Conservation (phyloP, 139 green algal genomes). For the Picochlorum sp. region DNA sequence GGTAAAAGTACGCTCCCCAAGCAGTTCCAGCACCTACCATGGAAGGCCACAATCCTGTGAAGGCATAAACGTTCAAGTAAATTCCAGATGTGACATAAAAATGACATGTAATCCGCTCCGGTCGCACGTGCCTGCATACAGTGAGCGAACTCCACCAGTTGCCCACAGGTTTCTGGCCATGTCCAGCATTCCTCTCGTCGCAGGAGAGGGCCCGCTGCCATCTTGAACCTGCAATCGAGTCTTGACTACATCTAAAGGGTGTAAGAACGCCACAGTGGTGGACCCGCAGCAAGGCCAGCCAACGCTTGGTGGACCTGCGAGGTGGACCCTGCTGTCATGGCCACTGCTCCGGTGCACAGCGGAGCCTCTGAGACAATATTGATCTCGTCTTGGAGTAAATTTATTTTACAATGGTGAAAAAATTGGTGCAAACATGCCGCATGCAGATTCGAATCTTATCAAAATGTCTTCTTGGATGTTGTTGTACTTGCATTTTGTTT, state of each 20-base stretch:
- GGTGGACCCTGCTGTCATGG: not conserved
- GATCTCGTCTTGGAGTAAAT: too few relatives aligned
- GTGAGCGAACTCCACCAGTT: slow-evolving; percentile 54
- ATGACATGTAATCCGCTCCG: not conserved
- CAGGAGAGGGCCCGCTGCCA: slow-evolving; percentile 45
- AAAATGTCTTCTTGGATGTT: too few relatives aligned
- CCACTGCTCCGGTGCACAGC: not conserved
- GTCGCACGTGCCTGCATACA: slow-evolving; percentile 44
- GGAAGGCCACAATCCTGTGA: slow-evolving; percentile 56
- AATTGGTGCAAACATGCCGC: too few relatives aligned
- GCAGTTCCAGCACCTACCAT: slow-evolving; percentile 65
- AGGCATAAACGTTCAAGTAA: not conserved
- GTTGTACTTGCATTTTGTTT: too few relatives aligned
- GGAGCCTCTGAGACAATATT: too few relatives aligned
- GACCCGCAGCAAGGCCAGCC: slow-evolving; percentile 61
- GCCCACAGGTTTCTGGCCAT: slow-evolving; percentile 49
- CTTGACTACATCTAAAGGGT: slow-evolving; percentile 87
- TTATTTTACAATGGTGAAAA: too few relatives aligned
- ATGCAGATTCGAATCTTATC: too few relatives aligned
- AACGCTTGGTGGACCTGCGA: slow-evolving; percentile 38
- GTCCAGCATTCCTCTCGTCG: slow-evolving; percentile 42
- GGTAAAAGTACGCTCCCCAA: slow-evolving; percentile 77
- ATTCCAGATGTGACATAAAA: not conserved
- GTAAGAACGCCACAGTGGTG: slow-evolving; percentile 55
- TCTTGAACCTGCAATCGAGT: slow-evolving; percentile 82